Percentiles rank a stretch among this genome's conserved stretches.
Evolutionary conservation across 1,284 basidiomycete species (phyloP).

Genomic region (Gomphus bonarii): DNA sequence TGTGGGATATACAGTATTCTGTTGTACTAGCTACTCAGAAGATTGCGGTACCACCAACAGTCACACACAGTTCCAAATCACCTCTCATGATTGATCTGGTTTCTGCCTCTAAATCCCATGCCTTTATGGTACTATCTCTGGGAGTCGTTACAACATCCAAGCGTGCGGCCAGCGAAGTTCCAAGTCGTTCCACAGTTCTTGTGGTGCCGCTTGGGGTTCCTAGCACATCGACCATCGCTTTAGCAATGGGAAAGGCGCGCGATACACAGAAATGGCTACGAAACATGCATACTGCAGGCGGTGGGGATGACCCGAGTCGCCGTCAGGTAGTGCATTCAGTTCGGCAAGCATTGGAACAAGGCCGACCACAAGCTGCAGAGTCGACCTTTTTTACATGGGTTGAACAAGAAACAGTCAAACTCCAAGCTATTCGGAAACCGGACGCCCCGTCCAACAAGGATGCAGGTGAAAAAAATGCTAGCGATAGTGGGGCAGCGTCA

Average conservation of each 20-base stretch:
- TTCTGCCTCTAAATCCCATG: conserved; percentile 32
- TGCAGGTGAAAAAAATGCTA: neutral
- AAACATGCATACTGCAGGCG: conserved; percentile 4
- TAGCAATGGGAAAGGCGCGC: conserved; percentile 44
- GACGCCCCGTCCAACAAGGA: neutral
- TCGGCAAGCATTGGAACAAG: conserved; percentile 22
- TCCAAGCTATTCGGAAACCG: neutral
- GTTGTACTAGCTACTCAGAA: conserved; percentile 48
- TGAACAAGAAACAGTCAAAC: conserved; percentile 15
- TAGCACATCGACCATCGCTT: conserved; percentile 44
- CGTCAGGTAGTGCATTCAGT: conserved; percentile 30
- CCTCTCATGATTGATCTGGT: conserved; percentile 19
- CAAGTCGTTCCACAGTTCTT: conserved; percentile 39
- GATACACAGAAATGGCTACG: conserved; percentile 42
- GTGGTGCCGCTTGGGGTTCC: conserved; percentile 46
- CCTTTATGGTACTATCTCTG: conserved; percentile 44
- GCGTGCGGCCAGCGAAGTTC: conserved; percentile 18
- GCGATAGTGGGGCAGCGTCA: neutral
- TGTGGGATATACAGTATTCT: conserved; percentile 68
- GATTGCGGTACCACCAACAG: conserved; percentile 41
- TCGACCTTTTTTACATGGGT: conserved; percentile 43
- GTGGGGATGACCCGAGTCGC: conserved; percentile 22
- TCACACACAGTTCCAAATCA: conserved; percentile 19
- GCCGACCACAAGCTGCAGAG: conserved; percentile 28
- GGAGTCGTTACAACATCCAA: neutral